Evolutionary conservation across 306 rosid species (phyloP), one percentile per base, ranked within the genome.

Genomic region (Geum urbanum): DNA sequence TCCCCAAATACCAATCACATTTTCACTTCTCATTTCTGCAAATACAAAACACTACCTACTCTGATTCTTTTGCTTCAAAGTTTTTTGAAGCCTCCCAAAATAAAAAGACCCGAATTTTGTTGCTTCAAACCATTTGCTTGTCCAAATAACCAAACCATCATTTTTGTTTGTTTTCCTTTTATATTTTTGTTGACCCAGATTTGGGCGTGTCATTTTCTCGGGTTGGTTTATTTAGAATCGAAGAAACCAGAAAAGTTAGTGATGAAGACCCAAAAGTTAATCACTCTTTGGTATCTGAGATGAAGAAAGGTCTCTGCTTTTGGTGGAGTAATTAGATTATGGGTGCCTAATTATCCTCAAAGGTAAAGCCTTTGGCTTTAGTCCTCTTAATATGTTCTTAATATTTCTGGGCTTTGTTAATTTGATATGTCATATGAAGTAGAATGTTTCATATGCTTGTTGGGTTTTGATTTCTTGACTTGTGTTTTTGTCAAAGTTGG

Each of bases 401-500:
- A 46, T 43, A 39, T 65, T 41, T 45, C 19, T 66, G 60, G 66
- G 55, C 11, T 46, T 39, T 54, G 6, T 19, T 19, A 62, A 7
- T 11, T 49, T 16, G 35, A 39, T 27, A 9, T 61, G 69, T 32
- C 37, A 32, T 59, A 40, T 46, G 50, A 78, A 27, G 37, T 66
- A 52, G 50, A 73, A 72, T 60, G 69, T 56, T 15, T 75, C 65
- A 72, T 73, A 74, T 66, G 70, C 69, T 74, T 78, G 78, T 72
- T 76, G 50, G 69, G 73, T 69, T 74, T 63, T 82, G 78, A 67
- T 69, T 89, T 50, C 2, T 77, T 76, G 85, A 32, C 80, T 53
- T 82, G 68, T 81, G 86, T 44, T 81, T 85, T 76, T 76, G 72
- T 78, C 78, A 72, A 80, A 72, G 73, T 39, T 51, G 63, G 63